Evolutionary conservation across 2,329 filamentous ascomycete genomes (phyloP).

Genomic region (Colletotrichum lindemuthianum): DNA sequence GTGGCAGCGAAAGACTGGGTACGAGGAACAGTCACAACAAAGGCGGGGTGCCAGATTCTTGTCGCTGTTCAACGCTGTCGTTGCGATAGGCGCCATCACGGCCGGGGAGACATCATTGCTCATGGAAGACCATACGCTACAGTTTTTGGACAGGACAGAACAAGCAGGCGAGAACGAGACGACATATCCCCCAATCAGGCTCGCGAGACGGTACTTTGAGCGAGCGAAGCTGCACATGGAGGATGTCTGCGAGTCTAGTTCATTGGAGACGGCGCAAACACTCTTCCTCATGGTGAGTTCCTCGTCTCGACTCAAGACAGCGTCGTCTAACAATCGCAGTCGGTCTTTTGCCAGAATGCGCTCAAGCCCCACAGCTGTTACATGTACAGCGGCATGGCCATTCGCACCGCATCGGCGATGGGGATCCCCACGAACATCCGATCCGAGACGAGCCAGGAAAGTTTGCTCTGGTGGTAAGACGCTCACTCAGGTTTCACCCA

Average conservation of each 20-base stretch:
- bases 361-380: slow-evolving; percentile 47
- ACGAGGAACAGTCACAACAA: slow-evolving; percentile 8
- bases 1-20: slow-evolving; percentile 19
- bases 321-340: slow-evolving; percentile 23
- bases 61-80: slow-evolving; percentile 33
- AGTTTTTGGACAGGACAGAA: slow-evolving; percentile 32
- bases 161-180: slow-evolving; percentile 25
- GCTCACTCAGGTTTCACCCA: neutral
- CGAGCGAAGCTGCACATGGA: slow-evolving; percentile 32
- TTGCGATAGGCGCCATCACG: slow-evolving; percentile 36
- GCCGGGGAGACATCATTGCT: slow-evolving; percentile 35
- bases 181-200: slow-evolving; percentile 30
- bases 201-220: slow-evolving; percentile 36
- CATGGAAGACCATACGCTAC: slow-evolving; percentile 31
- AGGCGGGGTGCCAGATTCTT: slow-evolving; percentile 28
- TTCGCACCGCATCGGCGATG: slow-evolving; percentile 46
- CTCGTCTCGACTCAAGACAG: neutral
- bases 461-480: slow-evolving; percentile 36
- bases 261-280: slow-evolving; percentile 35
- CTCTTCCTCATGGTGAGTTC: slow-evolving; percentile 36
- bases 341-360: slow-evolving; percentile 46
- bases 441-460: slow-evolving; percentile 32
- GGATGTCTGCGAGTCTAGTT: slow-evolving; percentile 37
- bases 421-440: slow-evolving; percentile 41
- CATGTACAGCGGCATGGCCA: slow-evolving; percentile 48